These are phyloP conservation scores for Coemansia sp. DNA, from an alignment of 192 early-diverging fungal genomes.

Conservation along the genomic window DNA sequence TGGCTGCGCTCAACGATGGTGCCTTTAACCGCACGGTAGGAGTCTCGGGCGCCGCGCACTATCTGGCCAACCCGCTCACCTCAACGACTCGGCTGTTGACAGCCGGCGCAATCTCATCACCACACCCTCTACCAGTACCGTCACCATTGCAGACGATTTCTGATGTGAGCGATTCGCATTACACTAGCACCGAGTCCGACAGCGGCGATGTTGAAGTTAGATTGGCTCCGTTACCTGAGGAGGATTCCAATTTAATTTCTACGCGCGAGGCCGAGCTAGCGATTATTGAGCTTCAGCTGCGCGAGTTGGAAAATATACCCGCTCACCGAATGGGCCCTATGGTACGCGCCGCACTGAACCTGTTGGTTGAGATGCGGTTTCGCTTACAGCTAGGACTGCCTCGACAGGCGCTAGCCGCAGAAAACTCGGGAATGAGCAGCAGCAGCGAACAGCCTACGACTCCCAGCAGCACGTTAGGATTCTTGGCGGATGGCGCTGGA, in stretches of 20 bases:
- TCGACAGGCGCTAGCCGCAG: slow-evolving; percentile 4
- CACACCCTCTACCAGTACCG: background rate
- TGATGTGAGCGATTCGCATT: background rate
- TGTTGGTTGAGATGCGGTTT: slow-evolving; percentile 56
- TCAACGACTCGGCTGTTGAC: background rate
- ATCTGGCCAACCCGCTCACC: slow-evolving; percentile 34
- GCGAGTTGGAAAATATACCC: slow-evolving; percentile 41
- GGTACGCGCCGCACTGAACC: slow-evolving; percentile 50
- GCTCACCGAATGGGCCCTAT: slow-evolving; percentile 49
- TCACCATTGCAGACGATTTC: background rate
- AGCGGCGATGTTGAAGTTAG: background rate
- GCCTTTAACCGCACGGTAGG: slow-evolving; percentile 32
- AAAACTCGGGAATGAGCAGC: background rate
- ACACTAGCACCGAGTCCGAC: background rate
- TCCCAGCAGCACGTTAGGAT: too few relatives aligned
- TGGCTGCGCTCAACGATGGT: slow-evolving; percentile 32
- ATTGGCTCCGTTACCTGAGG: background rate
- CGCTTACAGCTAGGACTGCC: slow-evolving; percentile 50
- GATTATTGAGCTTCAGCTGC: slow-evolving; percentile 53
- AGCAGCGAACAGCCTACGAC: background rate
- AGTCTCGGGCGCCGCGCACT: slow-evolving; percentile 39
- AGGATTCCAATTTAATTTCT: slow-evolving; percentile 9
- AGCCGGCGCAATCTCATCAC: background rate
- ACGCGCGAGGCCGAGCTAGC: slow-evolving; percentile 45
- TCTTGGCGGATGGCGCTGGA: background rate